Percentiles rank a stretch among this genome's conserved stretches.
phyloP scores from a whole-genome alignment of 106 monocot species.

The Dendrobium nobile region DNA sequence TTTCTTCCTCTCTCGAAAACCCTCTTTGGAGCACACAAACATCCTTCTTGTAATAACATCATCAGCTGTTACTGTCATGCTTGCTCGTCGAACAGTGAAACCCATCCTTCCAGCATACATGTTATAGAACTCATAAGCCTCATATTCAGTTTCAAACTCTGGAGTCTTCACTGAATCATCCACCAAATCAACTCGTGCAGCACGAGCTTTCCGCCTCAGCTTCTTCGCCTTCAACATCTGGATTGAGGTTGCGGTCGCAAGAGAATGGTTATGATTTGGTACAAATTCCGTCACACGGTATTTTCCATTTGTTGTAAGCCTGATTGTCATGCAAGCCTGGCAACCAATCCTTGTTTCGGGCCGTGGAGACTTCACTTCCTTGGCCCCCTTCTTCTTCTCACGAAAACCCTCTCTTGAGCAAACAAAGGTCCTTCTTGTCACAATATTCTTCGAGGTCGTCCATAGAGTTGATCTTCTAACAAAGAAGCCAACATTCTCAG shows the following conservation, averaged over 20 bases:
- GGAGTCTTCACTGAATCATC: slow-evolving; percentile 57
- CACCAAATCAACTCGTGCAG: slow-evolving; percentile 51
- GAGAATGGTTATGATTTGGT: slow-evolving; percentile 53
- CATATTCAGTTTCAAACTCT: slow-evolving; percentile 58
- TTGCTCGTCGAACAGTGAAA: slow-evolving; percentile 48
- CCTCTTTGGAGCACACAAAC: slow-evolving; percentile 77
- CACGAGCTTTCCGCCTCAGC: slow-evolving; percentile 48
- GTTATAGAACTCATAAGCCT: slow-evolving; percentile 64
- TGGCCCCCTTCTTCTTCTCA: slow-evolving; percentile 62
- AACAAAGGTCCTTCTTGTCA: slow-evolving; percentile 67
- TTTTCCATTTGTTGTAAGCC: slow-evolving; percentile 55
- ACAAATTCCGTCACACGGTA: slow-evolving; percentile 64
- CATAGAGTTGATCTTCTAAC: slow-evolving; percentile 59
- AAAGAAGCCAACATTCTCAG: slow-evolving; percentile 59
- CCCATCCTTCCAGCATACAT: slow-evolving; percentile 65
- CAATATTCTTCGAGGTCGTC: slow-evolving; percentile 65
- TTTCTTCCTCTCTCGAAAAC: slow-evolving; percentile 62
- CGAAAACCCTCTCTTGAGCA: slow-evolving; percentile 68
- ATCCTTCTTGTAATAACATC: slow-evolving; percentile 55
- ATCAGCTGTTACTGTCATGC: slow-evolving; percentile 37
- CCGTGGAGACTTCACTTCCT: slow-evolving; percentile 51
- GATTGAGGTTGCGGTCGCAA: slow-evolving; percentile 33
- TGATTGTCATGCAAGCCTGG: slow-evolving; percentile 56
- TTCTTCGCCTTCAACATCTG: slow-evolving; percentile 55
- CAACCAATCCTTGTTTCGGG: slow-evolving; percentile 67